phyloP scores from a whole-genome alignment of 768 basidiomycete genomes.

The Phlebiopsis flavidoalba region DNA sequence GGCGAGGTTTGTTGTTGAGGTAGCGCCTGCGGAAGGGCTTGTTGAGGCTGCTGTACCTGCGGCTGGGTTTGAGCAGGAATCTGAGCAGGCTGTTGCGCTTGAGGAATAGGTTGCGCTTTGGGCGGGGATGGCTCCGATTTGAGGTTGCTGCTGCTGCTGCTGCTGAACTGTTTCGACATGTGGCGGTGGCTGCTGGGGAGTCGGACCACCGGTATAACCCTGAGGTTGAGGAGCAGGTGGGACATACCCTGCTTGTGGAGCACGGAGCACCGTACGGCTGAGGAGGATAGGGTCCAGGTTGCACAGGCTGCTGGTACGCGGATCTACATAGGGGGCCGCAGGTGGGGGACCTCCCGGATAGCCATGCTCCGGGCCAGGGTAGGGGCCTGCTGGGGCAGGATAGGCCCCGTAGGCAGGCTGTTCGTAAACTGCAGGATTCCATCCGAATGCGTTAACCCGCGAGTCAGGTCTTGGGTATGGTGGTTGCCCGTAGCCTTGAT shows the following conservation, averaged over 20 bases:
- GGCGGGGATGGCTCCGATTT: neutral
- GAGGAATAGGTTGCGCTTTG: neutral
- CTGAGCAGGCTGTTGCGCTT: conserved; percentile 14
- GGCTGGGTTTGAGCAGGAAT: conserved; percentile 9
- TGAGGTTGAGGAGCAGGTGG: neutral
- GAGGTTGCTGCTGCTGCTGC: neutral
- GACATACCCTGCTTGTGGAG: neutral
- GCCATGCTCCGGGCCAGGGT: conserved; percentile 21
- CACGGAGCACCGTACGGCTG: conserved; percentile 10
- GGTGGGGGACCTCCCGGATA: conserved; percentile 17
- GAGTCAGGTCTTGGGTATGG: conserved; percentile 29
- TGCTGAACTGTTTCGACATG: conserved; percentile 1
- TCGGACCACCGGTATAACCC: neutral
- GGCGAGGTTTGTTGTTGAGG: conserved; percentile 27
- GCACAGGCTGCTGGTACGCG: conserved; percentile 18
- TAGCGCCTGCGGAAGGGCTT: conserved; percentile 27
- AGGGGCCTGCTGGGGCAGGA: conserved; percentile 26
- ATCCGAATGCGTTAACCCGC: conserved; percentile 44
- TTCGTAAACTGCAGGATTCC: conserved; percentile 43
- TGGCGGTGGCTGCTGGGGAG: neutral
- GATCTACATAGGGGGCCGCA: conserved; percentile 16
- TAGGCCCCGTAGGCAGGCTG: conserved; percentile 39
- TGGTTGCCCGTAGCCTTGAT: conserved; percentile 22
- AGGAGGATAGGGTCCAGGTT: conserved; percentile 2
- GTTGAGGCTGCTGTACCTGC: conserved; percentile 15